Conservation (phyloP, 495 filamentous ascomycete species). For the Penicillium silybi region DNA sequence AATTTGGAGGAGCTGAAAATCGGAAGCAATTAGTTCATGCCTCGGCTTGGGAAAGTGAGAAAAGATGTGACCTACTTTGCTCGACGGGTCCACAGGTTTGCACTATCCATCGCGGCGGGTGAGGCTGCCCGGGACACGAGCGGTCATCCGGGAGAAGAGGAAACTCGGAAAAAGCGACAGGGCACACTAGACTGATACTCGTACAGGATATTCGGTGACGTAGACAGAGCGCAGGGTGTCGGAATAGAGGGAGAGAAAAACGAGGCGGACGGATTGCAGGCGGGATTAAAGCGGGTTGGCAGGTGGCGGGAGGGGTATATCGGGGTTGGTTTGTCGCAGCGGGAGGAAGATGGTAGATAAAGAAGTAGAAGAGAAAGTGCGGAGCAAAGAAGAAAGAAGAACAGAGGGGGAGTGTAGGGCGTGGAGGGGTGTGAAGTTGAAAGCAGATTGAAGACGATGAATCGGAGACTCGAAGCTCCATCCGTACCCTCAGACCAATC, state of each 20-base stretch:
- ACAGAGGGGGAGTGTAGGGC: conserved; percentile 5
- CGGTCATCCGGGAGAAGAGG: conserved; percentile 37
- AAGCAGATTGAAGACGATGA: conserved; percentile 6
- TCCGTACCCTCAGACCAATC: conserved; percentile 28
- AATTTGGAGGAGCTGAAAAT: conserved; percentile 73
- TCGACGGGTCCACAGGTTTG: conserved; percentile 84
- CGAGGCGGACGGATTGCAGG: conserved; percentile 1
- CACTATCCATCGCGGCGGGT: conserved; percentile 57
- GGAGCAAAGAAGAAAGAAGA: neutral
- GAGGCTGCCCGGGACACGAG: conserved; percentile 38
- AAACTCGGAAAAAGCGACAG: conserved; percentile 17
- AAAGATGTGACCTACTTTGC: conserved; percentile 65
- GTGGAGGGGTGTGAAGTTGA: conserved; percentile 7
- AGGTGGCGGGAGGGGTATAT: conserved; percentile 7
- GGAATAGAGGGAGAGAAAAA: conserved; percentile 7
- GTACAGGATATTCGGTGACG: conserved; percentile 5
- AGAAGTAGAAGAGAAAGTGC: neutral
- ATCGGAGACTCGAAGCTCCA: conserved; percentile 31
- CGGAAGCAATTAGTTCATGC: neutral
- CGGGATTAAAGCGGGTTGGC: neutral
- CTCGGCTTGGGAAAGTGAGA: neutral
- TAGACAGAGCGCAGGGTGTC: conserved; percentile 1
- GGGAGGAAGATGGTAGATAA: neutral
- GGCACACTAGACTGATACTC: conserved; percentile 16
- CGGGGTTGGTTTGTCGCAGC: neutral